Conservation (phyloP, 306 rosid species). For the Coriaria nepalensis region DNA sequence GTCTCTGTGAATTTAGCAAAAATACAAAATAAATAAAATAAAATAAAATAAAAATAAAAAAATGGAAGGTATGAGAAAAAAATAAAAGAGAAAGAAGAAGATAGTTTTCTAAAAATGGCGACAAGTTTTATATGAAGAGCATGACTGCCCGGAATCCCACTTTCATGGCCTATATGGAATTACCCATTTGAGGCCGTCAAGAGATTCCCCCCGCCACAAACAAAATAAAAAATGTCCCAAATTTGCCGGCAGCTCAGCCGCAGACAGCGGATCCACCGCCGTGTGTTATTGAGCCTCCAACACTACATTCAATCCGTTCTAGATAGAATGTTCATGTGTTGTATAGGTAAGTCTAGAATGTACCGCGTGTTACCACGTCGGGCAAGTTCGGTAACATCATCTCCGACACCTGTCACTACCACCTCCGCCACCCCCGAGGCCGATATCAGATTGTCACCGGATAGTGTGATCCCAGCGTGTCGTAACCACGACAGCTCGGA, state of each 20-base stretch:
- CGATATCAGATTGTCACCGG: neutral
- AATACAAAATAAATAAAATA: neutral
- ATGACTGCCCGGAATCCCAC: no score
- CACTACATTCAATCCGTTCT: slow-evolving; percentile 40
- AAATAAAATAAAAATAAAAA: neutral
- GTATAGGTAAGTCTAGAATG: slow-evolving; percentile 28
- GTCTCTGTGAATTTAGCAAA: slow-evolving; percentile 36
- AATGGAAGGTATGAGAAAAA: neutral
- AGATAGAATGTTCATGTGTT: slow-evolving; percentile 37
- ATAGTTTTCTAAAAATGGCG: slow-evolving; percentile 23
- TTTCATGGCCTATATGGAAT: slow-evolving; percentile 2
- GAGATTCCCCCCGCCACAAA: no score
- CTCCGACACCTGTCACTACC: neutral
- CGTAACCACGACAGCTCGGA: slow-evolving; percentile 27
- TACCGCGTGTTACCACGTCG: slow-evolving; percentile 34
- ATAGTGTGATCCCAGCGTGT: slow-evolving; percentile 3
- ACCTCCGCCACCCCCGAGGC: neutral
- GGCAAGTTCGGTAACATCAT: slow-evolving; percentile 3
- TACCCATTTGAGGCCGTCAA: slow-evolving; percentile 42
- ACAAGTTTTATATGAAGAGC: neutral
- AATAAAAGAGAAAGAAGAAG: neutral
- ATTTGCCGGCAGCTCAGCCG: slow-evolving; percentile 13
- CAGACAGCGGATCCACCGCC: slow-evolving; percentile 26
- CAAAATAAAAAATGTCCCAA: slow-evolving; percentile 14
- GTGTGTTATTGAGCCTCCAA: slow-evolving; percentile 35